phyloP scores from a whole-genome alignment of 2,329 filamentous ascomycete genomes.

The Arthroderma sp. region DNA sequence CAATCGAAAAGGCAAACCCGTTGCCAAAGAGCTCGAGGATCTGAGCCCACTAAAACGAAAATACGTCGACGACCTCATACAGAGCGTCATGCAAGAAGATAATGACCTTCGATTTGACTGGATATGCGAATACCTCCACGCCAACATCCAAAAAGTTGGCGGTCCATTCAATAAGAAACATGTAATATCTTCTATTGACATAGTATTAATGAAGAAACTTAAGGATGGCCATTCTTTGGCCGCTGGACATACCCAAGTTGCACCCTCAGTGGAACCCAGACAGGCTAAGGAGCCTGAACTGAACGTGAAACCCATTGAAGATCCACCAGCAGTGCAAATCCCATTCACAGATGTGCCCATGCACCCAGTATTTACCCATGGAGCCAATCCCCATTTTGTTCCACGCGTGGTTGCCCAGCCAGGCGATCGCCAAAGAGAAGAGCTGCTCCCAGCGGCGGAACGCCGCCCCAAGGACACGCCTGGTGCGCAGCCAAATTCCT shows the following conservation, averaged over 20 bases:
- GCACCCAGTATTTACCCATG: no score
- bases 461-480: no score
- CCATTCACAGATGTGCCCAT: no score
- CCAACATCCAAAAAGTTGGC: conserved; percentile 17
- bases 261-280: background rate
- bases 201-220: conserved; percentile 22
- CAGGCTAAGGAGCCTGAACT: background rate
- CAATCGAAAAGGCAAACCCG: conserved; percentile 18
- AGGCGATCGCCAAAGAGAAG: no score
- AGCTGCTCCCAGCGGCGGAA: no score
- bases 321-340: no score
- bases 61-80: conserved; percentile 24
- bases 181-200: conserved; percentile 21
- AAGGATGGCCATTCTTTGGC: conserved; percentile 9
- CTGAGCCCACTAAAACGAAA: conserved; percentile 18
- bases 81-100: conserved; percentile 16
- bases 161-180: conserved; percentile 13
- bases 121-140: conserved; percentile 24
- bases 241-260: background rate
- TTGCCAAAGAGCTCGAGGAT: conserved; percentile 18
- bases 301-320: no score
- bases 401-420: no score
- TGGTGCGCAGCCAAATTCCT: no score
- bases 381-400: no score
- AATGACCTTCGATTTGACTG: conserved; percentile 22